These are phyloP conservation scores for Cryptosporidium canis DNA, from an alignment of 169 alveolate genomes.

Conservation along the genomic window DNA sequence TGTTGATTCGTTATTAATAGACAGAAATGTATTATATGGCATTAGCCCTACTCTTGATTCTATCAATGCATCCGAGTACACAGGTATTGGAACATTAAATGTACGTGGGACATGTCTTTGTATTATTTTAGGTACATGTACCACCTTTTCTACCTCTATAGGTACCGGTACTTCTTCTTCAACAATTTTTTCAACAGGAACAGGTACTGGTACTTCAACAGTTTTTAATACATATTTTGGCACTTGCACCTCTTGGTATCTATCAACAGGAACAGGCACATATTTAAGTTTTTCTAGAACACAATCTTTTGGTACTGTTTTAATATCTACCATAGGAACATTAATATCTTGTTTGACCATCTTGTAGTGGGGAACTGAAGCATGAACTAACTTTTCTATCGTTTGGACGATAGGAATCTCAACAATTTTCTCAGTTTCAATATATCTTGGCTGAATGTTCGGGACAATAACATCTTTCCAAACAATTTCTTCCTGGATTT, in stretches of 20 bases:
- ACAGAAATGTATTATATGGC: constrained; percentile 64
- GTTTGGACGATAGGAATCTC: constrained; percentile 59
- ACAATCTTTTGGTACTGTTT: constrained; percentile 42
- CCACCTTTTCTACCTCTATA: constrained; percentile 64
- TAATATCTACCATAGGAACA: constrained; percentile 24
- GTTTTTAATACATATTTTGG: constrained; percentile 68
- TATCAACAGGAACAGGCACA: constrained; percentile 62
- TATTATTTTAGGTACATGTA: constrained; percentile 67
- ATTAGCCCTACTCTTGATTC: constrained; percentile 66
- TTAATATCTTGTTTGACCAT: constrained; percentile 50
- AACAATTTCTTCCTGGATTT: constrained; percentile 40
- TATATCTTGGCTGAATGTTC: constrained; percentile 48
- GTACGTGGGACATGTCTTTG: constrained; percentile 72
- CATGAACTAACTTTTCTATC: constrained; percentile 61
- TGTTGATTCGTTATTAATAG: constrained; percentile 19
- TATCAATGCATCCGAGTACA: constrained; percentile 62
- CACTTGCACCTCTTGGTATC: constrained; percentile 66
- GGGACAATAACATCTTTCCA: constrained; percentile 73
- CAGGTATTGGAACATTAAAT: constrained; percentile 67
- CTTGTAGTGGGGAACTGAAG: constrained; percentile 42
- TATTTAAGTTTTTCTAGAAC: constrained; percentile 33
- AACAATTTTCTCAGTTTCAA: constrained; percentile 46
- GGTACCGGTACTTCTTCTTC: constrained; percentile 72
- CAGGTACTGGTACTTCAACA: constrained; percentile 71
- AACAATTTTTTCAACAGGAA: constrained; percentile 63